Conservation (phyloP, 202 grass and related monocot species). For the Brachypodium distachyon region DNA sequence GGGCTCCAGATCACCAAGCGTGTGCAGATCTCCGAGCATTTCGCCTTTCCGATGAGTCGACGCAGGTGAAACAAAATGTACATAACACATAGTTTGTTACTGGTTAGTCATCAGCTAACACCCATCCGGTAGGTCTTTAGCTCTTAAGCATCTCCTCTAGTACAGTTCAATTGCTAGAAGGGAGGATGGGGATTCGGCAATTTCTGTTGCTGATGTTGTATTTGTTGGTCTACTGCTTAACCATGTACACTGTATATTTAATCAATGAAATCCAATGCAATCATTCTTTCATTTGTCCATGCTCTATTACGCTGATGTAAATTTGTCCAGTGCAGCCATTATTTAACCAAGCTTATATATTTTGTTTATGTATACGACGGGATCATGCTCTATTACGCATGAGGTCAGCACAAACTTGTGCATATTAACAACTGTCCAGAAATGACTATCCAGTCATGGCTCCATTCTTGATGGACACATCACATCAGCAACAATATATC, state of each 20-base stretch:
- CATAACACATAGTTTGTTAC: slow-evolving; percentile 17
- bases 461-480: too few relatives aligned
- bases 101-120: slow-evolving; percentile 31
- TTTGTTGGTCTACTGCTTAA: neutral
- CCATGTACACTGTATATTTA: neutral
- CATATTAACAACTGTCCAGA: neutral
- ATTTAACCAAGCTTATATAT: neutral
- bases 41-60: slow-evolving; percentile 12
- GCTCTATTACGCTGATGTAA: too few relatives aligned
- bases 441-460: neutral
- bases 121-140: neutral
- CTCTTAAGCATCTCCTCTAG: neutral
- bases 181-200: neutral
- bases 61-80: slow-evolving; percentile 2
- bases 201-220: neutral
- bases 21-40: slow-evolving; percentile 28
- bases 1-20: slow-evolving; percentile 7
- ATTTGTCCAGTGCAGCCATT: neutral
- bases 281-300: neutral
- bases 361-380: neutral
- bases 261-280: neutral
- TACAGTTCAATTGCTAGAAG: slow-evolving; percentile 22
- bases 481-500: too few relatives aligned
- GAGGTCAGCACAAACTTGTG: neutral
- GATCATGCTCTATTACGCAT: neutral